These are phyloP conservation scores for Jackrogersella minutella DNA, from an alignment of 495 filamentous ascomycete species.

Conservation along the genomic window DNA sequence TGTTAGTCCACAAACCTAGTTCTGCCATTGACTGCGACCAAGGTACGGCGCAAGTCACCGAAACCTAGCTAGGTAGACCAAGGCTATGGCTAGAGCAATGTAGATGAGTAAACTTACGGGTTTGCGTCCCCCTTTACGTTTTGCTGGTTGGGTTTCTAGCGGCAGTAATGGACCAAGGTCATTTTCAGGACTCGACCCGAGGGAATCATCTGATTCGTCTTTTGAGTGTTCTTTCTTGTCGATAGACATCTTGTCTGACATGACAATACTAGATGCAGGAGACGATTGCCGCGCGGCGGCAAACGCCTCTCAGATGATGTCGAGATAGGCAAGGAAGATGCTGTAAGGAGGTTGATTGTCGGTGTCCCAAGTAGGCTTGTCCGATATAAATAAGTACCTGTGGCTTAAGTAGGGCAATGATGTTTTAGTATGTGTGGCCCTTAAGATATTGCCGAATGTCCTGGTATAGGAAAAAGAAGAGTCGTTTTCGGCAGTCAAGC, in stretches of 20 bases:
- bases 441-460: slow-evolving; percentile 19
- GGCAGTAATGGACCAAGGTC: slow-evolving; percentile 51
- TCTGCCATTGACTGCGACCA: slow-evolving; percentile 34
- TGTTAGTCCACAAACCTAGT: slow-evolving; percentile 41
- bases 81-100: slow-evolving; percentile 21
- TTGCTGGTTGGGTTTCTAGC: slow-evolving; percentile 63
- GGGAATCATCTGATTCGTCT: slow-evolving; percentile 63
- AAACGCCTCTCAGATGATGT: slow-evolving; percentile 43
- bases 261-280: slow-evolving; percentile 48
- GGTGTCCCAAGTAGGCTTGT: slow-evolving; percentile 27
- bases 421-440: slow-evolving; percentile 29
- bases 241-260: slow-evolving; percentile 67
- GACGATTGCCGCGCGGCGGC: slow-evolving; percentile 45
- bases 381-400: slow-evolving; percentile 17
- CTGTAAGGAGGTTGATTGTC: slow-evolving; percentile 4
- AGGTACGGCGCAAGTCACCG: slow-evolving; percentile 24
- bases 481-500: slow-evolving; percentile 32
- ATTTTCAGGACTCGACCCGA: slow-evolving; percentile 62
- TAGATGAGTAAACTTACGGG: slow-evolving; percentile 70
- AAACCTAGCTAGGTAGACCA: slow-evolving; percentile 33
- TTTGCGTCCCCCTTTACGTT: slow-evolving; percentile 96
- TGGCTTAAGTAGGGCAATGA: slow-evolving; percentile 17
- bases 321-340: slow-evolving; percentile 9
- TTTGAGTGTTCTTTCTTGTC: slow-evolving; percentile 62
- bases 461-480: slow-evolving; percentile 10